phyloP scores from a whole-genome alignment of 1,139 yeast genomes.

The Taphrina sp. region DNA sequence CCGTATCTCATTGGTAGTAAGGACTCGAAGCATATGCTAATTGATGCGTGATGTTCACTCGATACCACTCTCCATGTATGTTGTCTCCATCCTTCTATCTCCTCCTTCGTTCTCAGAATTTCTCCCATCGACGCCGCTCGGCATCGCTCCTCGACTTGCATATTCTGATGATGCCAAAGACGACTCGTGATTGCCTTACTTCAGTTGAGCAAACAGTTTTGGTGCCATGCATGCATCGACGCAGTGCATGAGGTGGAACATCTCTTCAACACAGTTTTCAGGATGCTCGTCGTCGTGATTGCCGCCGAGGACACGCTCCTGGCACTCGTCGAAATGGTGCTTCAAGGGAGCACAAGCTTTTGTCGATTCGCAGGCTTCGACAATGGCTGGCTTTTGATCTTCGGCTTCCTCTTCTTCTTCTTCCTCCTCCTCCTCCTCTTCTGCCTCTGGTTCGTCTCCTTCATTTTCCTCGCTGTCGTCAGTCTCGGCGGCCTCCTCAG shows the following conservation, averaged over 20 bases:
- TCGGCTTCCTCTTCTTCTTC: slow-evolving; percentile 47
- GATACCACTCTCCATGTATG: too few relatives aligned
- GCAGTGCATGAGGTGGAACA: slow-evolving; percentile 83
- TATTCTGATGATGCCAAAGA: too few relatives aligned
- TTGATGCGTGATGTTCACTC: too few relatives aligned
- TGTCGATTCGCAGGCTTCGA: slow-evolving; percentile 49
- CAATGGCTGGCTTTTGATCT: slow-evolving; percentile 43
- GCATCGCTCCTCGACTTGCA: too few relatives aligned
- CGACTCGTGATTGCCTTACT: too few relatives aligned
- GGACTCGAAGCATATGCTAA: too few relatives aligned
- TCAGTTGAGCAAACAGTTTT: slow-evolving; percentile 79
- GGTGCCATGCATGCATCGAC: slow-evolving; percentile 91
- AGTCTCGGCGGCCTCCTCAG: slow-evolving; percentile 1
- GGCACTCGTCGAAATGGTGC: slow-evolving; percentile 93
- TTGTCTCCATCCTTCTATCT: too few relatives aligned
- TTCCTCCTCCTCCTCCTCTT: slow-evolving; percentile 14
- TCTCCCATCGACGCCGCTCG: too few relatives aligned
- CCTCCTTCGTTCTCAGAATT: too few relatives aligned
- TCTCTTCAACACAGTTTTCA: slow-evolving; percentile 89
- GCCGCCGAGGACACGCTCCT: slow-evolving; percentile 87
- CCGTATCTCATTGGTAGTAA: too few relatives aligned
- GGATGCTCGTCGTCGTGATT: slow-evolving; percentile 55
- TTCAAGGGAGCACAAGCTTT: slow-evolving; percentile 69
- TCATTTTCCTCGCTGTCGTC: slow-evolving; percentile 2
- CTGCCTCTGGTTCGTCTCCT: slow-evolving; percentile 2